Conservation (phyloP, 1,284 basidiomycete genomes). For the Termitomyces sp. region DNA sequence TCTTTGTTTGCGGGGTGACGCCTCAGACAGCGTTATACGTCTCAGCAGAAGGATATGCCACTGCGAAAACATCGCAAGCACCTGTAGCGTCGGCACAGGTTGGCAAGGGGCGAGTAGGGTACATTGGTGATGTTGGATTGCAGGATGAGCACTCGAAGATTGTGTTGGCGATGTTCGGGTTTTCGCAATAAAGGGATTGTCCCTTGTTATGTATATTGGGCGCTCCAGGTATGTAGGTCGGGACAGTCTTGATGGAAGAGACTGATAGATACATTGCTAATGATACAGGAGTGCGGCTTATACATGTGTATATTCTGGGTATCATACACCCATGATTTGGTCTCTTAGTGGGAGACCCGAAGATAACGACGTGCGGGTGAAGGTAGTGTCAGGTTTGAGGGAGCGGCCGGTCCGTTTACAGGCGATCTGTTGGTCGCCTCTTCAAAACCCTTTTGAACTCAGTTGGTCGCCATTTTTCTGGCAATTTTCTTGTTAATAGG, state of each 20-base stretch:
- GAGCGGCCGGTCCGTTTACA: not conserved
- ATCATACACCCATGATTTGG: not conserved
- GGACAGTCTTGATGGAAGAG: not conserved
- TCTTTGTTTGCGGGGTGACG: constrained; percentile 19
- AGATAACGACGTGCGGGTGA: not conserved
- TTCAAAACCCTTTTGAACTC: not conserved
- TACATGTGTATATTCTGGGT: not conserved
- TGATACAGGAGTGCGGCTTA: not conserved
- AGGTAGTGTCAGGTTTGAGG: not conserved
- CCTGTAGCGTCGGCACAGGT: constrained; percentile 20
- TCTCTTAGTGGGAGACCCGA: not conserved
- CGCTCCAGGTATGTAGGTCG: not conserved
- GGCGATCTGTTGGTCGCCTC: not conserved
- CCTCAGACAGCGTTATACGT: constrained; percentile 18
- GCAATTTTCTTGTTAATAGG: not conserved
- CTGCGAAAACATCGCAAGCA: constrained; percentile 11
- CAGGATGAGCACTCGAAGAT: constrained; percentile 19
- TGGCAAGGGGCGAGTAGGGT: constrained; percentile 25
- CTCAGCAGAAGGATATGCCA: constrained; percentile 6
- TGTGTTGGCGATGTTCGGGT: constrained; percentile 25
- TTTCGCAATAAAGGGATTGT: constrained; percentile 2
- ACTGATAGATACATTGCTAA: not conserved
- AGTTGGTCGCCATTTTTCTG: not conserved
- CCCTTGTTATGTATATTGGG: not conserved
- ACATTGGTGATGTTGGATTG: constrained; percentile 21